Evolutionary conservation across 2,329 filamentous ascomycete genomes (phyloP), one percentile per base, ranked within the genome.

Genomic region (Trichoderma koningiopsis): DNA sequence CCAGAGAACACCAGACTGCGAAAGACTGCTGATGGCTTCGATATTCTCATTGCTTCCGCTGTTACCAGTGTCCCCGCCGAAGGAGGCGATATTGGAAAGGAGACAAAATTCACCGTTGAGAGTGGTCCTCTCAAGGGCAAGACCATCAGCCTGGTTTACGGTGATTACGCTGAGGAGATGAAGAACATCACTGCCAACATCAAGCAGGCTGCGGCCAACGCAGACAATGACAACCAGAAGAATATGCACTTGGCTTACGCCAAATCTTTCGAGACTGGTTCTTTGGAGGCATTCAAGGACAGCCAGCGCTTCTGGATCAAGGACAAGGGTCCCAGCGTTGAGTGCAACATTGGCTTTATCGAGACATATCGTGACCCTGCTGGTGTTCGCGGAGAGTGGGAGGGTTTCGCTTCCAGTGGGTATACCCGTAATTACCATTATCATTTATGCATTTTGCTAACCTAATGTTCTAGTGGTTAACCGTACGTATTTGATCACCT

Each of bases 341-440:
- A 96, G 80, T 90, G 87, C 56, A 93, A 95, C 77, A 87, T 95
- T 73, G 92, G 92, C 1, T 96, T 96, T 76, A 91, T 96, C 63
- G 92, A 96, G 81, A 94, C 92, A 0, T 96, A 96, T 78, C 85
- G 92, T 74, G 93, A 96, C 76, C 93, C 93, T 35, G 89, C 91
- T 70, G 92, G 93, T 70, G 88, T 94, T 37, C 86, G 92, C 72
- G 92, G 91, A 70, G 93, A 96, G 78, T 96, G 92, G 90, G 92
- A 96, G 79, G 92, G 92, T 2, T 94, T 96, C 76, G 92, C 91
- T 57, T 91, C 91, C 57, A 87, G 79, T 79, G 65, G 72, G 77
- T 76, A 64, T 22, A 33, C 37, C 29, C 37, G 3, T 10, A 47
- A 11, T 6, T 31, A n/a, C 27, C 2, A n/a, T n/a, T 5, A 5